phyloP scores from a whole-genome alignment of 169 alveolate genomes.

The Eimeria necatrix region DNA sequence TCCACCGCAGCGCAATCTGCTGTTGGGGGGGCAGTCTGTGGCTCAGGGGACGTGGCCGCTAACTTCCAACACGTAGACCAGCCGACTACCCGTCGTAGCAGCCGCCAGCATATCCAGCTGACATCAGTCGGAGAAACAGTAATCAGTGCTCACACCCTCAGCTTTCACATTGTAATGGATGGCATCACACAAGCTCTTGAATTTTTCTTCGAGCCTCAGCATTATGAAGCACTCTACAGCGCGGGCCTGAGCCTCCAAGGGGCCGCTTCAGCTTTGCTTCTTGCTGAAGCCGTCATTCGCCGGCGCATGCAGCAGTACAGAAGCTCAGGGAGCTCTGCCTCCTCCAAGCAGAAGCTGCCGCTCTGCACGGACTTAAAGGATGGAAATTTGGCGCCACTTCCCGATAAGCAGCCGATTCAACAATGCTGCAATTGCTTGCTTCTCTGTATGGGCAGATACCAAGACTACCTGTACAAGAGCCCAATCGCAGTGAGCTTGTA shows the following conservation, averaged over 20 bases:
- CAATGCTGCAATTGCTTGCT: slow-evolving; percentile 70
- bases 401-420: slow-evolving; percentile 47
- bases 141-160: slow-evolving; percentile 59
- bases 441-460: slow-evolving; percentile 73
- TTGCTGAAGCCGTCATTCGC: slow-evolving; percentile 69
- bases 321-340: slow-evolving; percentile 22
- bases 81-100: neutral
- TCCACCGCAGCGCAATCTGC: slow-evolving; percentile 52
- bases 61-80: slow-evolving; percentile 38
- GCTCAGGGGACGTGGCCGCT: neutral
- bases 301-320: slow-evolving; percentile 67
- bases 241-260: slow-evolving; percentile 74
- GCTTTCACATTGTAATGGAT: slow-evolving; percentile 28
- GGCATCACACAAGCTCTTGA: slow-evolving; percentile 67
- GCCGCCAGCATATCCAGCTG: slow-evolving; percentile 59
- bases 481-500: slow-evolving; percentile 45
- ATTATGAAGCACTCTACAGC: slow-evolving; percentile 46
- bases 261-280: slow-evolving; percentile 58
- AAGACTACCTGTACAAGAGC: slow-evolving; percentile 54
- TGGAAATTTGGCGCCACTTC: slow-evolving; percentile 54
- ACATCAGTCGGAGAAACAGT: slow-evolving; percentile 68
- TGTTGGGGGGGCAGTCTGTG: neutral
- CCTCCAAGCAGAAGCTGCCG: slow-evolving; percentile 19
- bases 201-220: slow-evolving; percentile 71
- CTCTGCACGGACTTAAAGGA: neutral